Base-by-base conservation (phyloP, 139 green algal species). In the Chlorella sorokiniana region DNA sequence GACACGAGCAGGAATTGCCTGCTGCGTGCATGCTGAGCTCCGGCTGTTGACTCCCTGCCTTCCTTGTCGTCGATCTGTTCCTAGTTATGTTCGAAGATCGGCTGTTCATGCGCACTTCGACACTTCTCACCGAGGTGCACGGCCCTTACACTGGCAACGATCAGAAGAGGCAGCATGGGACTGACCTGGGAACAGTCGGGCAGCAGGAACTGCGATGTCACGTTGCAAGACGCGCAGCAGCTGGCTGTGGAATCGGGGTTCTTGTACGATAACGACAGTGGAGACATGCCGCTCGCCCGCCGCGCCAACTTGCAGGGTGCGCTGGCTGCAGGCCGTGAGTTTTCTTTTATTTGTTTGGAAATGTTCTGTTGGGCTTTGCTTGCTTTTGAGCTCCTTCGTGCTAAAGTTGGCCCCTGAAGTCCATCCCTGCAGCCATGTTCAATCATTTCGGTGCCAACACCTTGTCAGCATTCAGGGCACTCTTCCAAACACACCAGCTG, bases 141-240 rank as follows among this genome's bases (percentile, higher is more conserved):
- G 18, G 11, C 35, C 35, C n/a, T 20, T 22, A 35, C 33, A 1
- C 35, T 4, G 31, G 35, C 64, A 45, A 3, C 35, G 20, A 4
- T 35, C 22, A 7, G 20, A 18, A 31, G 35, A 4, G 14, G 25
- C 40, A 51, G 22, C 70, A 78, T 65, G 48, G 22, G 45, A 5
- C 33, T 70, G 41, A 23, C 38, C 20, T 70, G 59, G 56, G 38
- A 31, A 20, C 14, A n/a, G 23, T 81, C 56, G 22, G 75, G 75
- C 33, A 27, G 52, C n/a, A 48, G 71, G 20, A 20, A 37, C 40
- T 79, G 73, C 54, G 3, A 20, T 5, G 25, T 81, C 29, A 61
- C 75, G 14, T 59, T 81, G 40, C 29, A 70, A 31, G 75, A 72
- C n/a, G 75, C 75, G 20, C 56, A 72, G 76, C 63, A 84, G 27